These are phyloP conservation scores for Plasmodium ovale DNA, from an alignment of 169 alveolate species.

Conservation along the genomic window DNA sequence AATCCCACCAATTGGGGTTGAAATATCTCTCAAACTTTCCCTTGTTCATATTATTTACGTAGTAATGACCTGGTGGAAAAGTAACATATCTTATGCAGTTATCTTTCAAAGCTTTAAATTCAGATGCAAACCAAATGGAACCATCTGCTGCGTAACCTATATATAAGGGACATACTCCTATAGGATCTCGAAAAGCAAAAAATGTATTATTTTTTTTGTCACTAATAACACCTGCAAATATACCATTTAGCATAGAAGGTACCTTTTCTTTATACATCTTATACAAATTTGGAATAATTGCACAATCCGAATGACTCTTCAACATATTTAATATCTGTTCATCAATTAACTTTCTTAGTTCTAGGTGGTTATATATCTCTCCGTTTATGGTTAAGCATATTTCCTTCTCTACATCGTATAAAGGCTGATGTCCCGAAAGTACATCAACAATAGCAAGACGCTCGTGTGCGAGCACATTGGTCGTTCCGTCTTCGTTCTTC, in stretches of 20 bases:
- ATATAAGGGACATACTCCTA: conserved; percentile 76
- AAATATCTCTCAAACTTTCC: conserved; percentile 66
- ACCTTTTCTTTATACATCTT: conserved; percentile 28
- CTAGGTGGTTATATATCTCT: conserved; percentile 81
- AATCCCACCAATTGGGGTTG: conserved; percentile 59
- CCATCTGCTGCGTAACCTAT: conserved; percentile 76
- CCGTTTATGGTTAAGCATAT: conserved; percentile 78
- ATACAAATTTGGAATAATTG: conserved; percentile 51
- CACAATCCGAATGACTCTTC: conserved; percentile 70
- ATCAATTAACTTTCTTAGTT: conserved; percentile 31
- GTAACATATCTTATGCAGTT: conserved; percentile 32
- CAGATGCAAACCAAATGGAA: conserved; percentile 75
- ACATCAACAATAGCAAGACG: conserved; percentile 83
- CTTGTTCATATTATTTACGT: conserved; percentile 5
- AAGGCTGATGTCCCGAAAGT: conserved; percentile 80
- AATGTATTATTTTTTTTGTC: conserved; percentile 59
- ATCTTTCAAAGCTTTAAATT: conserved; percentile 68
- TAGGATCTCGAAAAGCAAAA: conserved; percentile 78
- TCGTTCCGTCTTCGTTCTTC: conserved; percentile 50
- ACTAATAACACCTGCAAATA: conserved; percentile 71
- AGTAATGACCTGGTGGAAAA: conserved; percentile 75
- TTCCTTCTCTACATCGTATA: conserved; percentile 69
- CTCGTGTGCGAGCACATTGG: conserved; percentile 82
- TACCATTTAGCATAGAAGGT: conserved; percentile 67
- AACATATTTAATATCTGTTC: not conserved